Evolutionary conservation across 2,329 filamentous ascomycete species (phyloP).

Genomic region (Ceratocystis smalleyi): DNA sequence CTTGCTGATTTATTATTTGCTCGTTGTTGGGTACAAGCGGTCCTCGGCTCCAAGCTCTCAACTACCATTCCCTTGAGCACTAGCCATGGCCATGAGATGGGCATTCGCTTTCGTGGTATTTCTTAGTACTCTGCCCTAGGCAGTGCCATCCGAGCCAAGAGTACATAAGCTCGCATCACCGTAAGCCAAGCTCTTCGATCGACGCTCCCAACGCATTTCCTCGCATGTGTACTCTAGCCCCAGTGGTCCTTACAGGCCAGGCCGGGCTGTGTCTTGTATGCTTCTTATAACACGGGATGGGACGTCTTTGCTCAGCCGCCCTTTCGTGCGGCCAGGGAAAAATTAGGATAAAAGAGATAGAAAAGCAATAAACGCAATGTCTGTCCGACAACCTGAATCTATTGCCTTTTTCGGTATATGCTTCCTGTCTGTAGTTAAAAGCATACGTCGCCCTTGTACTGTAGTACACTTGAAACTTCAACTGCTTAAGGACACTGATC

Average conservation of each 20-base stretch:
- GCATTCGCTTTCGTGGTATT: background rate
- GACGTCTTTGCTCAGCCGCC: background rate
- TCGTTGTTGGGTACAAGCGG: too few relatives aligned
- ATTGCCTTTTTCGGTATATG: conserved; percentile 2
- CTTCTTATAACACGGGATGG: background rate
- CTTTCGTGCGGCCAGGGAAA: background rate
- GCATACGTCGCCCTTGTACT: background rate
- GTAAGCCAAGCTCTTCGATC: background rate
- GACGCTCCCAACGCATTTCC: background rate
- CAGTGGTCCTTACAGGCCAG: background rate
- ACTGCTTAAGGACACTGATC: background rate
- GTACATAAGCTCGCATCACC: background rate
- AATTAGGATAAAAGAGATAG: too few relatives aligned
- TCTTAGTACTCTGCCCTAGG: too few relatives aligned
- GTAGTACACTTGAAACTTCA: background rate
- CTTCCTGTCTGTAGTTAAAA: background rate
- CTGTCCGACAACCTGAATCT: background rate
- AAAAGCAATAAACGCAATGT: background rate
- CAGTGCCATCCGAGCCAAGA: background rate
- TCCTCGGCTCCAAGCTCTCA: too few relatives aligned
- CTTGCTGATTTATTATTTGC: too few relatives aligned
- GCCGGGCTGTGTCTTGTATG: background rate
- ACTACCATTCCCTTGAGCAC: background rate
- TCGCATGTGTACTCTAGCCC: background rate
- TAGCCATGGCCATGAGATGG: background rate